phyloP scores from a whole-genome alignment of 106 monocot species.

The Phalaenopsis aphrodite region DNA sequence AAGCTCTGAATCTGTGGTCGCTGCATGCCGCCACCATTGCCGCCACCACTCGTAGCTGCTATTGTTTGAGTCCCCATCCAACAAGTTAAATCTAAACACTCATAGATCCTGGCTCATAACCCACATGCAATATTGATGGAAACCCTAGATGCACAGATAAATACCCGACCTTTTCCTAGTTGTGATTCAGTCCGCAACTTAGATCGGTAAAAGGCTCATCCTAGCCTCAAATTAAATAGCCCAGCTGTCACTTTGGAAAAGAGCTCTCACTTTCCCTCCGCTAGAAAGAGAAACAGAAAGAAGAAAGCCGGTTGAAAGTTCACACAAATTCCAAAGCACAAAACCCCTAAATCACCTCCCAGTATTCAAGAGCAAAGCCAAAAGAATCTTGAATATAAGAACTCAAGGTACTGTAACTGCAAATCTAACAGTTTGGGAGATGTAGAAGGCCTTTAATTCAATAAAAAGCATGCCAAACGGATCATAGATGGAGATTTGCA shows the following conservation, averaged over 20 bases:
- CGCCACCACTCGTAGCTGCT: constrained; percentile 40
- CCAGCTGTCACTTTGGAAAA: neutral
- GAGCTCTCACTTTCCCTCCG: neutral
- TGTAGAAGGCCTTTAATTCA: neutral
- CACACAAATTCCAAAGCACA: neutral
- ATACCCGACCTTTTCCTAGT: too few species aligned
- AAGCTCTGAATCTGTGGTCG: constrained; percentile 34
- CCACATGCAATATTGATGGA: constrained; percentile 5
- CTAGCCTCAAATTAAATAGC: neutral
- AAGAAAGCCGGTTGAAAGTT: neutral
- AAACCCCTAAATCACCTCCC: neutral
- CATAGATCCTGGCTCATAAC: neutral
- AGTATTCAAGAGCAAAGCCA: neutral
- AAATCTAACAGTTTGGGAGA: neutral
- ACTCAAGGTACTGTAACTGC: neutral
- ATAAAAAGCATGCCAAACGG: neutral
- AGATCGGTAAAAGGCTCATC: neutral
- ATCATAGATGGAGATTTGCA: neutral
- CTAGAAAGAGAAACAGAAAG: neutral
- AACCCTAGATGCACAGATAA: neutral
- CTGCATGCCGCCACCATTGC: constrained; percentile 6
- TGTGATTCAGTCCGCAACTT: neutral
- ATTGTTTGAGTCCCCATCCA: constrained; percentile 50
- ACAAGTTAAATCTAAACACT: constrained; percentile 2
- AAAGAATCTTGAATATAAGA: neutral